Percentiles rank a stretch among this genome's conserved stretches.
phyloP scores from a whole-genome alignment of 495 filamentous ascomycete genomes.

The Tuber umbilicatum region DNA sequence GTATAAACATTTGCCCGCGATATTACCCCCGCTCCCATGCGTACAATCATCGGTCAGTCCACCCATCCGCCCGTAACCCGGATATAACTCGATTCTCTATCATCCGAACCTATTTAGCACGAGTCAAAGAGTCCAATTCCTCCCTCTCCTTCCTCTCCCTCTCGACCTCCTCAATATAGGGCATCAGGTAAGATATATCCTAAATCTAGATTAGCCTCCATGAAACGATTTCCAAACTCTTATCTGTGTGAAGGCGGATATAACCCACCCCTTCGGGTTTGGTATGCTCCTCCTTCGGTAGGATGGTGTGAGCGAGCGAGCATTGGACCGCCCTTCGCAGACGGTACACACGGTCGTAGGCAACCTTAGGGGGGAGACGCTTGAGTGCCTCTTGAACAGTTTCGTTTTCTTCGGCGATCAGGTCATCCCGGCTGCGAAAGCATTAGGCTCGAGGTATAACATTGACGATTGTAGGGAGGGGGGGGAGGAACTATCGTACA shows the following conservation, averaged over 20 bases:
- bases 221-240: constrained; percentile 43
- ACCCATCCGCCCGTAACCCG: neutral
- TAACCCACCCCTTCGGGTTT: constrained; percentile 61
- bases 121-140: constrained; percentile 73
- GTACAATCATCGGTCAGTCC: neutral
- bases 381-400: constrained; percentile 75
- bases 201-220: constrained; percentile 45
- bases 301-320: constrained; percentile 76
- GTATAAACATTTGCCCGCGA: constrained; percentile 10
- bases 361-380: constrained; percentile 80
- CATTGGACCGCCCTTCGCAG: constrained; percentile 91
- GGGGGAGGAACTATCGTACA: constrained; percentile 50
- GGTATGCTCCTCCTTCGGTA: constrained; percentile 75
- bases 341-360: constrained; percentile 95
- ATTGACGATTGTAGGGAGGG: neutral
- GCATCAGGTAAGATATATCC: constrained; percentile 71
- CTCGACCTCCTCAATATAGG: constrained; percentile 76
- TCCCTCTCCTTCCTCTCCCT: constrained; percentile 71
- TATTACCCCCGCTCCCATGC: neutral
- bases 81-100: neutral
- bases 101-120: constrained; percentile 20
- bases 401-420: constrained; percentile 86
- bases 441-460: neutral
- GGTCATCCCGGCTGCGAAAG: constrained; percentile 69
- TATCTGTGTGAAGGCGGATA: constrained; percentile 35